Percentiles rank a stretch among this genome's conserved stretches.
Conservation (phyloP, 2,329 filamentous ascomycete genomes). For the Phaeoacremonium minimum region DNA sequence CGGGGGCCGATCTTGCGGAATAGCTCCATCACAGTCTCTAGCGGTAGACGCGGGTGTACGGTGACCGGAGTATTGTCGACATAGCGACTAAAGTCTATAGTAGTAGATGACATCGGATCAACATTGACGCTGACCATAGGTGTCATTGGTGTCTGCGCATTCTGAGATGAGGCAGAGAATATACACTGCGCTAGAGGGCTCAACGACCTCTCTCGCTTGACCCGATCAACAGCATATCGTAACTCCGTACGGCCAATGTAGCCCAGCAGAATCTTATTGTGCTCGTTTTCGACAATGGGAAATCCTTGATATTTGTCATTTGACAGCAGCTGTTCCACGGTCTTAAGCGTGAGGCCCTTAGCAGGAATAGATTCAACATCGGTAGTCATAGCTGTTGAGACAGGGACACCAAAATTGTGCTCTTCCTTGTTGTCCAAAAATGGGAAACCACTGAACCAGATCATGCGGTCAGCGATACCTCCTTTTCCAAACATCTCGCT, state of each 20-base stretch:
- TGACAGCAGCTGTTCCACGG: conserved; percentile 70
- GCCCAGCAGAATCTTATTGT: conserved; percentile 70
- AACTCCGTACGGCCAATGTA: conserved; percentile 93
- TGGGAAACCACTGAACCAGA: conserved; percentile 96
- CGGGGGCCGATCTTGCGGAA: conserved; percentile 97
- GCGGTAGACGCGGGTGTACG: conserved; percentile 82
- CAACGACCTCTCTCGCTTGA: conserved; percentile 66
- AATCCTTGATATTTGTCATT: conserved; percentile 89
- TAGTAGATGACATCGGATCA: conserved; percentile 15
- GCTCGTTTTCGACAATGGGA: conserved; percentile 75
- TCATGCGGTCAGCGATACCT: conserved; percentile 96
- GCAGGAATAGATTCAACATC: conserved; percentile 71
- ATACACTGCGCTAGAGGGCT: conserved; percentile 66
- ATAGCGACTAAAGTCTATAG: conserved; percentile 79
- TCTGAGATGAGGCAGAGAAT: conserved; percentile 52
- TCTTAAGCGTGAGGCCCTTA: conserved; percentile 68
- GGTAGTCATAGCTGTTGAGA: conserved; percentile 83
- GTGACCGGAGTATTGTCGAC: conserved; percentile 86
- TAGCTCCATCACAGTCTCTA: conserved; percentile 97
- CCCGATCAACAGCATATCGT: conserved; percentile 80
- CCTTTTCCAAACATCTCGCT: conserved; percentile 83
- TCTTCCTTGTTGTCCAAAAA: conserved; percentile 98
- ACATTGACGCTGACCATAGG: conserved; percentile 39
- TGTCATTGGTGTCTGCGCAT: conserved; percentile 31
- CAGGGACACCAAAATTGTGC: conserved; percentile 91